A percentile compares a stretch with the other conserved stretches of the same genome.
Conservation (phyloP, 257 asterid genomes). For the Apocynum venetum region DNA sequence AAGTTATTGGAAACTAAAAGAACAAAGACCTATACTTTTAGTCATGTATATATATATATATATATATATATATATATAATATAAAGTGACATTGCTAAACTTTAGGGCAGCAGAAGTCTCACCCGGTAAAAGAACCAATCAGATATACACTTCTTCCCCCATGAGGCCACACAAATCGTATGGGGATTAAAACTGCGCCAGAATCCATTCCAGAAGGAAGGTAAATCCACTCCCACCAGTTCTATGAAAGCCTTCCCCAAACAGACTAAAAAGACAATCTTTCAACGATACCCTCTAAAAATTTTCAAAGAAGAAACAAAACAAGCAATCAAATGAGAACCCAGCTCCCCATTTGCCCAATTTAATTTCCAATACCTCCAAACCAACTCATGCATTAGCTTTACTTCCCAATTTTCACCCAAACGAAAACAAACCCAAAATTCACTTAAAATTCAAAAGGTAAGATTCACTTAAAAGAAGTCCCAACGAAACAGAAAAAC, state of each 20-base stretch:
- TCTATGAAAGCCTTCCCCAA: conserved; percentile 1
- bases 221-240: conserved; percentile 21
- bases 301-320: conserved; percentile 3
- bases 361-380: neutral
- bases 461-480: neutral
- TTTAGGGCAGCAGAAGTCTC: conserved; percentile 11
- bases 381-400: neutral
- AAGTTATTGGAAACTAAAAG: neutral
- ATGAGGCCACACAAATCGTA: conserved; percentile 68
- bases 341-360: neutral
- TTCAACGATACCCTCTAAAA: neutral
- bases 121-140: conserved; percentile 77
- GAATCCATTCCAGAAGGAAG: conserved; percentile 45
- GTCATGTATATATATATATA: neutral
- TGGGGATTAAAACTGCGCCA: conserved; percentile 56
- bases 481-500: neutral
- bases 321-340: neutral
- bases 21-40: neutral
- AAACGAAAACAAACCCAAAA: neutral
- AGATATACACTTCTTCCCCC: conserved; percentile 67
- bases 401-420: neutral
- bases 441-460: neutral
- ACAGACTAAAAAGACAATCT: neutral
- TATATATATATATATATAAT: neutral
- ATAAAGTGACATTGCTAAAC: neutral